Percentiles rank a stretch among this genome's conserved stretches.
Conservation (phyloP, 2,329 filamentous ascomycete genomes). For the Xylaria sp. region DNA sequence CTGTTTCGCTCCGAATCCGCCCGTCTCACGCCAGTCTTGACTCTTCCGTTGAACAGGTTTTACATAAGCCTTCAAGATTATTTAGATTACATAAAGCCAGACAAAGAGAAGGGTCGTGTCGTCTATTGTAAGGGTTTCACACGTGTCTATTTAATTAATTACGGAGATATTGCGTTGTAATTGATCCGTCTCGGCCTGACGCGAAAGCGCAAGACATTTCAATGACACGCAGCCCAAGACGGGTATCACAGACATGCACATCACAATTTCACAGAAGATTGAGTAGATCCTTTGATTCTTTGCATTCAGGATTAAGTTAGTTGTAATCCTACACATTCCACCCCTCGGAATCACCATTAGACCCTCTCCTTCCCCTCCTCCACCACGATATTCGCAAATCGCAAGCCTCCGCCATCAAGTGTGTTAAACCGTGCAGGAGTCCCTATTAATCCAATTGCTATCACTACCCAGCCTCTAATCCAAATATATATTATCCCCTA, state of each 20-base stretch:
- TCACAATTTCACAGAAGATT: neutral
- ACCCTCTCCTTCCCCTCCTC: neutral
- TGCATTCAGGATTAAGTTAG: neutral
- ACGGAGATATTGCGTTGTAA: no score
- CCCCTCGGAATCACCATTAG: neutral
- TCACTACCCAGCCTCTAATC: neutral
- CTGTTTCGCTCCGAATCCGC: conserved; percentile 15
- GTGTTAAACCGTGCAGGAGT: neutral
- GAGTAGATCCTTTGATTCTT: neutral
- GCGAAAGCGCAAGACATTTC: no score
- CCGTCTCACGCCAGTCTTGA: neutral
- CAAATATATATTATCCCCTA: neutral
- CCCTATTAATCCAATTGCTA: conserved; percentile 16
- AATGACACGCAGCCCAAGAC: no score
- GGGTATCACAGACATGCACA: neutral
- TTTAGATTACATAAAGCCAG: no score
- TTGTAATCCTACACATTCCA: neutral
- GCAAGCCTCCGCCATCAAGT: neutral
- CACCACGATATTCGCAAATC: neutral
- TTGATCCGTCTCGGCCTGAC: no score
- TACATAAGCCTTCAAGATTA: no score
- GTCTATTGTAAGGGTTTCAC: no score
- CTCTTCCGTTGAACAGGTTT: neutral
- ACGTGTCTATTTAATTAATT: no score
- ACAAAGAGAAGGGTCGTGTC: no score